A percentile compares a stretch with the other conserved stretches of the same genome.
Evolutionary conservation across 148 eudicot species (phyloP).

Genomic region (Arctostaphylos glauca): DNA sequence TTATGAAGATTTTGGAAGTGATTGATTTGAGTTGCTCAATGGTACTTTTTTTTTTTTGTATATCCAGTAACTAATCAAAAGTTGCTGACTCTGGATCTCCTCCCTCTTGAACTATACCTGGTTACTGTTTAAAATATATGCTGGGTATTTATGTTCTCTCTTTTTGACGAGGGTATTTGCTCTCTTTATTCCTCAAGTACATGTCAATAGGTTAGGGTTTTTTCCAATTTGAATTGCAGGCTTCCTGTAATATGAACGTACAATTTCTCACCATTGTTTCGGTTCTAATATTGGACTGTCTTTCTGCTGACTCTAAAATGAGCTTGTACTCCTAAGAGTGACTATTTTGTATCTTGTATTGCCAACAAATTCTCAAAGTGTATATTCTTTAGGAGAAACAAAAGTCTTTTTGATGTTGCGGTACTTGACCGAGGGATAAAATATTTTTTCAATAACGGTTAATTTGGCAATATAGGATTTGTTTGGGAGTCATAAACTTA

Average conservation of each 20-base stretch:
- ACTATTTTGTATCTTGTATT: neutral
- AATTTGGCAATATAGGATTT: neutral
- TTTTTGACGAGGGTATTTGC: neutral
- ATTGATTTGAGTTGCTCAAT: slow-evolving; percentile 20
- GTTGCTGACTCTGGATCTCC: neutral
- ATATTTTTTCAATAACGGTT: neutral
- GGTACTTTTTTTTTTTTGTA: neutral
- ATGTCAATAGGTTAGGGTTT: neutral
- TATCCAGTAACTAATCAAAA: neutral
- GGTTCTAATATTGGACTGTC: neutral
- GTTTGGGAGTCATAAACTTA: neutral
- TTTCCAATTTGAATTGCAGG: neutral
- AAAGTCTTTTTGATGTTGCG: neutral
- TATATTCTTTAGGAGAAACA: neutral
- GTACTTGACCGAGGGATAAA: neutral
- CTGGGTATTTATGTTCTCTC: neutral
- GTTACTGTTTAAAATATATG: neutral
- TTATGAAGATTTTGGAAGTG: slow-evolving; percentile 47
- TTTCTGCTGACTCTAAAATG: neutral
- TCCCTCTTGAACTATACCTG: neutral
- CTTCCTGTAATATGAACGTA: neutral
- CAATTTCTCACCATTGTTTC: too few species aligned
- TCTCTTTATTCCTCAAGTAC: neutral
- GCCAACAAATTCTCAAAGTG: neutral
- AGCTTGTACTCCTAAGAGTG: neutral